Base-by-base conservation (phyloP, 331 rosid genomes). In the Erythrophleum ivorense region DNA sequence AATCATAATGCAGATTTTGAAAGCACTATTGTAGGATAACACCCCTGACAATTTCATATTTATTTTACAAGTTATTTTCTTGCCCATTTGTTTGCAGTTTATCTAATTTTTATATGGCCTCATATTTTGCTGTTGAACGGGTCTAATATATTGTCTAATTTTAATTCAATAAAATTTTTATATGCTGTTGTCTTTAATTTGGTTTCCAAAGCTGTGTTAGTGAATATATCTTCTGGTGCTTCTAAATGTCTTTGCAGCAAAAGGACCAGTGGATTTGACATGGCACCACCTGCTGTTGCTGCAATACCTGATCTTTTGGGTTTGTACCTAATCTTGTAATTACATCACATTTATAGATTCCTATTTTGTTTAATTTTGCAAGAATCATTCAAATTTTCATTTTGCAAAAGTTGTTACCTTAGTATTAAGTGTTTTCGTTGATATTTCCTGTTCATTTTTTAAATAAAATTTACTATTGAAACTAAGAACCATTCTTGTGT, bases 401-500 rank as follows among this genome's bases (percentile, higher is more conserved):
- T 73, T 69, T 29, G 75, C 34, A 65, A 76, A 46, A 83, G 41
- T 79, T 71, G 71, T 79, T 68, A 68, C 59, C 75, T 81, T 81
- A 77, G 63, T 63, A 71, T 24, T 33, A 21, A 34, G 80, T 64
- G 58, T 79, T 85, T 86, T 50, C 65, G 71, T 71, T 86, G 82
- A 58, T 81, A 86, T 79, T 82, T 80, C 83, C 77, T 80, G 49
- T 79, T 81, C 82, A 60, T 63, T 80, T 82, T 79, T 80, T 58
- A 80, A 74, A 52, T 80, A 83, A 86, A 81, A 81, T 85, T 86
- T 82, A 86, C 77, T 50, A 59, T 66, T 77, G 97, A 86, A 86
- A 92, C 97, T 90, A 87, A 92, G 91, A 90, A 89, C 87, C 84
- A 34, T 84, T 87, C 88, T 90, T 90, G 87, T 90, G 91, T 92